phyloP scores from a whole-genome alignment of 495 filamentous ascomycete genomes.

The Glutinoglossum americanum region DNA sequence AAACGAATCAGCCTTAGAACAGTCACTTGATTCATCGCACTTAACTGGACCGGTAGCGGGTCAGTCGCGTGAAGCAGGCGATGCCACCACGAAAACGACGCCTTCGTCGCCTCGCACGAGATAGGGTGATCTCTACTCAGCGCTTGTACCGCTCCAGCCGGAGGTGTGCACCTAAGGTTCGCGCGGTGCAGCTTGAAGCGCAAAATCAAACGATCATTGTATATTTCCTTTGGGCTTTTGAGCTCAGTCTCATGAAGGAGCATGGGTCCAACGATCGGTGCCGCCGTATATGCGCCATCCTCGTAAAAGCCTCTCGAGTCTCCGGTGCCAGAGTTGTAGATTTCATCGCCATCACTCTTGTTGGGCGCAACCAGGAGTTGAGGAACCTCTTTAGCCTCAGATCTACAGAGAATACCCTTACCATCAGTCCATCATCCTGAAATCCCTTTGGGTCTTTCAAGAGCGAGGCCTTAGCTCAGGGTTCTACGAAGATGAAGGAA shows the following conservation, averaged over 20 bases:
- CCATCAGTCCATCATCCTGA: neutral
- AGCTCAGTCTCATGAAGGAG: slow-evolving; percentile 6
- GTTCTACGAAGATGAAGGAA: slow-evolving; percentile 1
- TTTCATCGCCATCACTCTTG: slow-evolving; percentile 7
- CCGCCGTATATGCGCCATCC: slow-evolving; percentile 50
- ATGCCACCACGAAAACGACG: slow-evolving; percentile 18
- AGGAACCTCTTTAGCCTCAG: slow-evolving; percentile 50
- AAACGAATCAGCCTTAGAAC: slow-evolving; percentile 32
- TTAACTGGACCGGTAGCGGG: slow-evolving; percentile 45
- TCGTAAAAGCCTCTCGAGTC: slow-evolving; percentile 38
- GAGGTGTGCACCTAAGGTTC: slow-evolving; percentile 32
- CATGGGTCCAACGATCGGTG: slow-evolving; percentile 10
- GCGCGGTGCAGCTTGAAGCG: slow-evolving; percentile 38
- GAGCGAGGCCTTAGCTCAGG: slow-evolving; percentile 4
- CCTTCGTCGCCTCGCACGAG: neutral
- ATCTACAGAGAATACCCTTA: slow-evolving; percentile 22
- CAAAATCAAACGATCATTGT: slow-evolving; percentile 37
- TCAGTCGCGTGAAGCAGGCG: slow-evolving; percentile 30
- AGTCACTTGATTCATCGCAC: slow-evolving; percentile 39
- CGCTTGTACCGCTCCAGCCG: slow-evolving; percentile 21
- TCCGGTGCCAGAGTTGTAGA: slow-evolving; percentile 12
- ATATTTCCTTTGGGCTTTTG: slow-evolving; percentile 30
- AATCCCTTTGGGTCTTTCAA: neutral
- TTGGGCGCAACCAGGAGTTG: slow-evolving; percentile 34
- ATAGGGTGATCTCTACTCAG: slow-evolving; percentile 37